Base-by-base conservation (phyloP, 1,284 basidiomycete species). In the Papiliotrema fonsecae region DNA sequence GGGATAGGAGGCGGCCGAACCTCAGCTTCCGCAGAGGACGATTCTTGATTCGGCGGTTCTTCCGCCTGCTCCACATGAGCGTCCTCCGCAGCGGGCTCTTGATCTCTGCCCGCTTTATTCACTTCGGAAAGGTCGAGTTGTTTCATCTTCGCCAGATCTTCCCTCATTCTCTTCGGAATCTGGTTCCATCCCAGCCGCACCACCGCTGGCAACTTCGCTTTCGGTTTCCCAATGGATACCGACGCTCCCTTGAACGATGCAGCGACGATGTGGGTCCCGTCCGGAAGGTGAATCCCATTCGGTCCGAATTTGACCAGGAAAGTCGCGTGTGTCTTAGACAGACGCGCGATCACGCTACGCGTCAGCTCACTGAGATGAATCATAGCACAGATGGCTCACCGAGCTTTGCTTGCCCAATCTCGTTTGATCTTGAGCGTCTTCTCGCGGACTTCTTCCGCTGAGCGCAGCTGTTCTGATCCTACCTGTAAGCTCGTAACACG, bases 401-500 rank as follows among this genome's bases (percentile, higher is more conserved):
- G 69, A 52, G 75, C 74, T 62, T 76, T 78, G 18, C 72, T 66
- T 9, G 78, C 77, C 78, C 78, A 79, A 11, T 75, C 60, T 21
- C 78, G 67, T 60, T 80, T 80, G 49, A 67, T 70, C 54, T 76
- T 76, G 34, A 78, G 66, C 51, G 72, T 76, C n/a, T 77, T 60
- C 38, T 76, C 74, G 24, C 75, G 70, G 25, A 75, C 72, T 55
- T 79, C 78, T 44, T 72, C 70, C 13, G 74, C 74, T 34, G 74
- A 76, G 47, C 76, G 77, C 3, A 77, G 78, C 27, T 77, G 65
- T 46, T 77, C 76, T 22, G 69, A 72, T 53, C 78, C 77, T 76
- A 50, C 4, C 16, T 19, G 39, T 34, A 27, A 25, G 7, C 19
- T 16, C 16, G 18, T 27, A 26, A 21, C 7, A 31, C n/a, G n/a